Base-by-base conservation (phyloP, 176 grass and related monocot genomes). In the Avena atlantica region DNA sequence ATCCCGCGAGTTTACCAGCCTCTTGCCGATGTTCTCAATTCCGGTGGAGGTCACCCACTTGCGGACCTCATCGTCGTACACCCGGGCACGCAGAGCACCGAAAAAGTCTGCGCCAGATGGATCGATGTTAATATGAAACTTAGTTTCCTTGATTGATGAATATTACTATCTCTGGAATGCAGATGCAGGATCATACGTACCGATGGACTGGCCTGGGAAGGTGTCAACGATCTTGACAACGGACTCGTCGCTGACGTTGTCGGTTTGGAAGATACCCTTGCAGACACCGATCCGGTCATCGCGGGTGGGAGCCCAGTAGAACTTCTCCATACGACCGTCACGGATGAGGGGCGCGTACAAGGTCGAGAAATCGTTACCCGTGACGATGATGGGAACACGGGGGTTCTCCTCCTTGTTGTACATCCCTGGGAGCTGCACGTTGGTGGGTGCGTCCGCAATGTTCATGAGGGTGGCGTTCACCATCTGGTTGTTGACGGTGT, bases 401-500 rank as follows among this genome's bases (percentile, higher is more conserved):
- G 96, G 79, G 88, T 98, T 98, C 12, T 97, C 94, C 88, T 97
- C 86, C 86, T 97, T 97, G 90, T 98, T 98, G 96, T 98, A 98
- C 96, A 95, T 92, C 0, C 96, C 96, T 0, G 96, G 96, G 49
- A 98, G 91, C 88, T 98, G 96, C 81, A 98, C 96, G 74, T 98
- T 98, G 81, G 96, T 98, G 9, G 96, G 96, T 82, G 93, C 95
- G 70, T 98, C 96, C 10, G 96, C 96, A 62, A 98, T 95, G 96
- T 98, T 98, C 96, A 98, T 98, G 6, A 98, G 93, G 2, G 96
- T 98, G n/a, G 96, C 96, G 78, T 98, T 98, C 86, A 95, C 96
- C 96, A 98, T 98, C 96, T 98, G 96, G 88, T 98, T 98, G 93
- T 98, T 98, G 21, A 98, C 96, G 0, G 96, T 98, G 93, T 98